Base-by-base conservation (phyloP, 805 yeast species). In the Kregervanrija delftensis region DNA sequence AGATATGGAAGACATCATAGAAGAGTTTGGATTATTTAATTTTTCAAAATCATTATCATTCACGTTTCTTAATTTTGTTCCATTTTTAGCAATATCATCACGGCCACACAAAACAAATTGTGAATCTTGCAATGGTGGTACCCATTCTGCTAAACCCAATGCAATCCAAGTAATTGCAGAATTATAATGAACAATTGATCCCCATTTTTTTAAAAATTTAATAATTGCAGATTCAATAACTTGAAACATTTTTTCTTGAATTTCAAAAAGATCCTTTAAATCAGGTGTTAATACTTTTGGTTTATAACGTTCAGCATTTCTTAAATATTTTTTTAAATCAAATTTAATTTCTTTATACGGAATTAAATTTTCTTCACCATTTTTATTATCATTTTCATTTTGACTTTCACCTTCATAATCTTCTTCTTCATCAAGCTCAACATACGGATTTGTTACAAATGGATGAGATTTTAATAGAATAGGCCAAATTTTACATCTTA, bases 161-260 rank as follows among this genome's bases (percentile, higher is more conserved):
- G 96, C 96, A 14, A 86, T 77, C 96, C 96, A 89, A 3, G 91
- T 74, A 55, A 89, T 70, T 0, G 95, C 90, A 37, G 83, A 73
- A 61, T 87, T 93, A 59, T 90, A 90, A 52, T 79, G 80, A 43
- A 86, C 76, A 45, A 81, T 71, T 34, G 72, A 69, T 6, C 93
- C 90, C 95, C 96, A 89, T 65, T 86, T 86, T 30, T 64, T 64
- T 35, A 85, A 64, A 58, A 90, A 90, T 45, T 73, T 73, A 37
- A 71, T 56, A 12, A 89, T 75, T 5, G 95, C 72, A 33, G 66
- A 63, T 55, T 84, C 82, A 48, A 87, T 64, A 1, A 70, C 65
- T 17, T 72, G 71, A 40, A 83, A 70, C n/a, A 81, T 69, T 46
- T 72, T 71, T 45, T 68, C 69, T 55, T 79, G 86, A 1, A 70